phyloP scores from a whole-genome alignment of 2,329 filamentous ascomycete species.

The Fusarium marasasianum region DNA sequence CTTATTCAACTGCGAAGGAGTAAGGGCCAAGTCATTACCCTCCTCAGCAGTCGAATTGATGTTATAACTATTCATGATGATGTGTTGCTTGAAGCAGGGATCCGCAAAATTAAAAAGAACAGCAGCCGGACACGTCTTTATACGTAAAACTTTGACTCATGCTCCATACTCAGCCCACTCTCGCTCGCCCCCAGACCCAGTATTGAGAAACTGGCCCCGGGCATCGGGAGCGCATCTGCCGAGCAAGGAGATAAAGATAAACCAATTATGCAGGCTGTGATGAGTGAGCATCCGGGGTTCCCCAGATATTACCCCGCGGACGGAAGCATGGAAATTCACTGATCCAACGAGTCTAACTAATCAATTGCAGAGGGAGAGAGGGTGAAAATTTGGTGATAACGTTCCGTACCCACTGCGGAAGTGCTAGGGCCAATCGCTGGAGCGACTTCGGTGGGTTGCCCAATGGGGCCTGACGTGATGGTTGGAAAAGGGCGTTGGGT shows the following conservation, averaged over 20 bases:
- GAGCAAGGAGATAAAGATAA: not conserved
- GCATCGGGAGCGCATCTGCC: not conserved
- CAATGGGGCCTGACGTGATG: not conserved
- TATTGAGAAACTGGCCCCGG: not conserved
- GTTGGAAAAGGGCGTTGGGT: not conserved
- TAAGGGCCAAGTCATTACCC: not conserved
- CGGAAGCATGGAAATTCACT: not conserved
- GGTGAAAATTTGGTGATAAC: not conserved
- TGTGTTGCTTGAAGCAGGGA: not conserved
- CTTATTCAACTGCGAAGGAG: not conserved
- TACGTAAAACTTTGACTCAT: constrained; percentile 1
- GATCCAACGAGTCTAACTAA: not conserved
- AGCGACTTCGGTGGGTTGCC: not conserved
- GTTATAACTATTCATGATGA: not conserved
- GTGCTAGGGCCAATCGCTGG: not conserved
- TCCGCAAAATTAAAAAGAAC: not conserved
- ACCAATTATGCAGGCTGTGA: not conserved
- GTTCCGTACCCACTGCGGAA: not conserved
- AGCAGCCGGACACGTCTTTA: not conserved
- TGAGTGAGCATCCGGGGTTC: not conserved
- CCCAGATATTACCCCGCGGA: not conserved
- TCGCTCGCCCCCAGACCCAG: constrained; percentile 1
- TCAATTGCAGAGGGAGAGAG: not conserved
- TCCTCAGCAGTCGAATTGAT: not conserved
- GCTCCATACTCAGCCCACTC: constrained; percentile 9